Evolutionary conservation across 2,329 filamentous ascomycete genomes (phyloP).

Genomic region (Fusarium hostae): DNA sequence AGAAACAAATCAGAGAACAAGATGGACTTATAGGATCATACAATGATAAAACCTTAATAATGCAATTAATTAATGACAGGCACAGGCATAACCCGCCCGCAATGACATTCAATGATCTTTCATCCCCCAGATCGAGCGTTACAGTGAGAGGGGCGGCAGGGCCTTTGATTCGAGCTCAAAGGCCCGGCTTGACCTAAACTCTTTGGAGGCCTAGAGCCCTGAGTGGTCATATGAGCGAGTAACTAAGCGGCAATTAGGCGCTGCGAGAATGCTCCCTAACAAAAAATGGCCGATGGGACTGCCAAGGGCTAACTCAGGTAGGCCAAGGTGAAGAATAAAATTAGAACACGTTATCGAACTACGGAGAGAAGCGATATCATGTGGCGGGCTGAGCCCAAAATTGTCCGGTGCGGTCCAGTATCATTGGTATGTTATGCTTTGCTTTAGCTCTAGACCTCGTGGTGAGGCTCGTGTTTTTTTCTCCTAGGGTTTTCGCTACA

Average conservation of each 20-base stretch:
- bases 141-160: slow-evolving; percentile 31
- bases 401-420: not conserved
- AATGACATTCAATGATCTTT: not conserved
- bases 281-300: slow-evolving; percentile 1
- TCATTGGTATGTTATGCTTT: not conserved
- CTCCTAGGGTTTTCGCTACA: not conserved
- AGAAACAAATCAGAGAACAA: slow-evolving; percentile 15
- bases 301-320: slow-evolving; percentile 28
- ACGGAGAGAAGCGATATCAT: slow-evolving; percentile 1
- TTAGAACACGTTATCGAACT: slow-evolving; percentile 30
- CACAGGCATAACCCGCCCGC: not conserved
- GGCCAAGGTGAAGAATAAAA: slow-evolving; percentile 34
- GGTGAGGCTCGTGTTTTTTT: slow-evolving; percentile 27
- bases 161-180: slow-evolving; percentile 26
- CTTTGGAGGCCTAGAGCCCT: slow-evolving; percentile 3
- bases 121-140: slow-evolving; percentile 22
- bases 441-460: slow-evolving; percentile 22
- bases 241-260: not conserved
- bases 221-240: not conserved
- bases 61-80: not conserved
- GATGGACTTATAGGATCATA: not conserved
- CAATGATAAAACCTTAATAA: not conserved
- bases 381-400: slow-evolving; percentile 9
- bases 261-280: not conserved
- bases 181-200: not conserved